phyloP scores from a whole-genome alignment of 306 rosid species.

The Dicorynia guianensis region DNA sequence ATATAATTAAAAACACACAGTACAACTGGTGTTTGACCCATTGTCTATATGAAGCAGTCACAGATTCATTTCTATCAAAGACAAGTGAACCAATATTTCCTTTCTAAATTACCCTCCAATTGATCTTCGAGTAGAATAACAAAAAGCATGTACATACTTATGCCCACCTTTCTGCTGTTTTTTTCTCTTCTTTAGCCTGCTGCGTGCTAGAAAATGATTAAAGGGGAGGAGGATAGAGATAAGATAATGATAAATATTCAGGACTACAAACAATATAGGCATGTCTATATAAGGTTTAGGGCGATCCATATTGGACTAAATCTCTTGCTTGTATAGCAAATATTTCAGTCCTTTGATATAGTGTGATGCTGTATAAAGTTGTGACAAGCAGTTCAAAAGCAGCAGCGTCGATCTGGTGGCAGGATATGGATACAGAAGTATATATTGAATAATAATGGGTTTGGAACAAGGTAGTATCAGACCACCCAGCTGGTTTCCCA shows the following conservation, averaged over 20 bases:
- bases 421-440: constrained; percentile 45
- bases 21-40: too few relatives aligned
- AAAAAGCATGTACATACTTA: not conserved
- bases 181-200: not conserved
- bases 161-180: not conserved
- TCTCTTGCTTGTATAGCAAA: constrained; percentile 53
- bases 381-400: constrained; percentile 51
- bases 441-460: constrained; percentile 32
- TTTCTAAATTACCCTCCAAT: too few relatives aligned
- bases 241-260: constrained; percentile 10
- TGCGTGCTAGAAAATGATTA: not conserved
- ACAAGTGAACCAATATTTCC: too few relatives aligned
- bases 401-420: constrained; percentile 52
- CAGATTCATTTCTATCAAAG: too few relatives aligned
- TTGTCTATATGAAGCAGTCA: too few relatives aligned
- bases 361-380: constrained; percentile 50
- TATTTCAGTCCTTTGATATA: constrained; percentile 47
- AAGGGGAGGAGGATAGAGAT: not conserved
- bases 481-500: constrained; percentile 15
- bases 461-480: constrained; percentile 6
- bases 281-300: constrained; percentile 37
- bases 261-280: constrained; percentile 24
- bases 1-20: too few relatives aligned
- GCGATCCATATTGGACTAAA: constrained; percentile 38
- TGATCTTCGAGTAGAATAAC: too few relatives aligned